Base-by-base conservation (phyloP, 2,329 filamentous ascomycete species). In the Berkeleyomyces rouxiae region DNA sequence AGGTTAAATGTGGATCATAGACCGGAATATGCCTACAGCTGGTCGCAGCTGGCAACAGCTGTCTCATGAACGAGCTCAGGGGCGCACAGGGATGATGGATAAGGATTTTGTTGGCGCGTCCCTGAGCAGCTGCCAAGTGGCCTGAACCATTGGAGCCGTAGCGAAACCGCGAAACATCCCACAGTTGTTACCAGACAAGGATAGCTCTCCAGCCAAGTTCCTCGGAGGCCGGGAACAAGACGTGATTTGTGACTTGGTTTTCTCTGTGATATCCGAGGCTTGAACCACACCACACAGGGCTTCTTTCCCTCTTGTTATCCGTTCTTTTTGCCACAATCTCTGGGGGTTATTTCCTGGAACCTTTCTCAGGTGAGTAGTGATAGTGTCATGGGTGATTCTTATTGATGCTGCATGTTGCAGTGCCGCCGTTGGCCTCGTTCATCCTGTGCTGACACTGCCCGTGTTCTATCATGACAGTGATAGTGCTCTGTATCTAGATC, bases 221-320 rank as follows among this genome's bases (percentile, higher is more conserved):
- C 44, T 23, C 11, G n/a, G 31, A 55, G 37, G 49, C 49, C 36
- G 5, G 33, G 49, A 33, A 55, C n/a, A 16, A 23, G 23, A 23
- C 23, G 23, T 23, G 23, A 23, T 23, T 66, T 65, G 11, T 61
- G 59, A 63, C 61, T 61, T 55, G 37, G 39, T 44, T 51, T 66
- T 59, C 58, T 44, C 36, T 67, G 67, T 66, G 65, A 23, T 58
- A 43, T 33, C 23, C 16, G 46, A 61, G 44, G 46, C 55, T 66
- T 58, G 58, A 53, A 42, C 66, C 68, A 65, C 65, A 31, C 44
- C 33, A 11, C 31, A 33, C 42, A 37, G 44, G 43, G 43, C 16
- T 63, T 66, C 67, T 67, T 55, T 64, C 64, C 63, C 47, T 67
- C 59, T 65, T 62, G 58, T 65, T 62, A 61, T 49, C 42, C 46